These are phyloP conservation scores for Isoetes taiwanensis DNA, from an alignment of 75 land plant genomes.

Conservation along the genomic window DNA sequence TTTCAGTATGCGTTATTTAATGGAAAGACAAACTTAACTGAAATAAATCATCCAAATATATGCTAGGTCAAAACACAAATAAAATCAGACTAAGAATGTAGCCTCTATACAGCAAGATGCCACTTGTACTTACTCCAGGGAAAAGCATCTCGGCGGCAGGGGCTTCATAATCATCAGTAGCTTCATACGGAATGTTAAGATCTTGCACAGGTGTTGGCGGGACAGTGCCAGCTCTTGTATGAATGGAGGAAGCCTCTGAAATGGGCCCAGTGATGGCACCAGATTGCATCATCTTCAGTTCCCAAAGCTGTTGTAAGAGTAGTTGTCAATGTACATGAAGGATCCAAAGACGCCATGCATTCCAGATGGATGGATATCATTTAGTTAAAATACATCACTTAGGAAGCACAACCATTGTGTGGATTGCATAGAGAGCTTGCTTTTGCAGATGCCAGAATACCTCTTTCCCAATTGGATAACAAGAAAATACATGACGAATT, in stretches of 20 bases:
- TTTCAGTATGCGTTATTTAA: not conserved
- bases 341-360: not conserved
- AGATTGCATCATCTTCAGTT: conserved; percentile 85
- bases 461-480: no score
- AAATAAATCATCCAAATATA: not conserved
- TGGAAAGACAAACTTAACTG: not conserved
- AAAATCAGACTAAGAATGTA: not conserved
- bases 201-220: conserved; percentile 60
- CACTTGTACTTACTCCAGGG: conserved; percentile 53
- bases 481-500: no score
- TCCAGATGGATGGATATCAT: no score
- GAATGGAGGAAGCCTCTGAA: conserved; percentile 29
- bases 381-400: no score
- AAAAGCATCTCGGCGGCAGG: conserved; percentile 86
- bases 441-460: no score
- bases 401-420: no score
- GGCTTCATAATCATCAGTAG: conserved; percentile 86
- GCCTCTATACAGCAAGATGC: not conserved
- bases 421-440: no score
- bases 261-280: conserved; percentile 43
- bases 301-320: conserved; percentile 62
- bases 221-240: conserved; percentile 18
- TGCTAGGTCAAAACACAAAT: not conserved
- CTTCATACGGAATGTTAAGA: conserved; percentile 88
- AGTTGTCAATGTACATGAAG: not conserved